These are phyloP conservation scores for Diospyros kaki DNA, from an alignment of 148 eudicot species.

Conservation along the genomic window DNA sequence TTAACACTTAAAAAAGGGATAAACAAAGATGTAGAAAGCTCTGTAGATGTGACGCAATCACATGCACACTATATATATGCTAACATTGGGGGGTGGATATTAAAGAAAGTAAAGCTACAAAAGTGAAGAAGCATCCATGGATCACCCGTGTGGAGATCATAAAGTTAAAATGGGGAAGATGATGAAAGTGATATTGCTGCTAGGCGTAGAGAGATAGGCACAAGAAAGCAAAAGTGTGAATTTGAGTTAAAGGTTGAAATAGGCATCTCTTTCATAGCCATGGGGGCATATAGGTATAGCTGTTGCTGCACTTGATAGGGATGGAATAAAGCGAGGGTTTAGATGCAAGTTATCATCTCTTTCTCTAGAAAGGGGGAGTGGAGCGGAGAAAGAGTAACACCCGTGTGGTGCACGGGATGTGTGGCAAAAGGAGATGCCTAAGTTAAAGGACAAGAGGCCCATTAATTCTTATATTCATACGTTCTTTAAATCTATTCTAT, in stretches of 20 bases:
- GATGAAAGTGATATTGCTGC: not conserved
- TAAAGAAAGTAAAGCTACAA: not conserved
- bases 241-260: conserved; percentile 13
- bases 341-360: conserved; percentile 1
- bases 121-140: conserved; percentile 3
- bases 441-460: too few relatives aligned
- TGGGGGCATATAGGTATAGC: not conserved
- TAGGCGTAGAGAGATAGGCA: not conserved
- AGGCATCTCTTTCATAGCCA: not conserved
- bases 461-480: too few relatives aligned
- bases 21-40: not conserved
- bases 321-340: conserved; percentile 30
- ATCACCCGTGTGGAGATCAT: conserved; percentile 25
- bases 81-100: too few relatives aligned
- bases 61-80: too few relatives aligned
- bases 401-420: conserved; percentile 17
- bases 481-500: too few relatives aligned
- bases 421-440: too few relatives aligned
- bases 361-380: not conserved
- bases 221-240: conserved; percentile 8
- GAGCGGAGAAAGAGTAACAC: not conserved
- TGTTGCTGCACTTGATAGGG: conserved; percentile 23
- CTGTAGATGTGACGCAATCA: not conserved
- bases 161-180: conserved; percentile 5
- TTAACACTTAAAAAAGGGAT: too few relatives aligned